These are phyloP conservation scores for Metarhizium album DNA, from an alignment of 2,329 filamentous ascomycete genomes.

Conservation along the genomic window DNA sequence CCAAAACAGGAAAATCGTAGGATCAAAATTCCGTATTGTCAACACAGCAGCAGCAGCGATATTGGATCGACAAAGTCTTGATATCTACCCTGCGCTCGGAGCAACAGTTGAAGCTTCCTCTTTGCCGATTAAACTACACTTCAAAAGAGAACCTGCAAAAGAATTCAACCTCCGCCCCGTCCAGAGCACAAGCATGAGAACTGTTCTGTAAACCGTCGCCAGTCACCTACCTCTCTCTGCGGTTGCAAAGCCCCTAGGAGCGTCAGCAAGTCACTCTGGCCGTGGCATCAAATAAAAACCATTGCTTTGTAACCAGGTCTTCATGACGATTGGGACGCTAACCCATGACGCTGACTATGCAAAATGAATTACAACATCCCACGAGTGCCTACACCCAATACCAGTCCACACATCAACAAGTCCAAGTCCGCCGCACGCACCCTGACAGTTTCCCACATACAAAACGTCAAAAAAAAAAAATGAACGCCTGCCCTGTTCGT, in stretches of 20 bases:
- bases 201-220: too few relatives aligned
- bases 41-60: too few relatives aligned
- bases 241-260: neutral
- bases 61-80: too few relatives aligned
- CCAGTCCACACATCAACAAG: neutral
- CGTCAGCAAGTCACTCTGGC: neutral
- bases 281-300: neutral
- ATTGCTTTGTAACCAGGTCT: neutral
- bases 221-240: too few relatives aligned
- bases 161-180: too few relatives aligned
- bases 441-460: neutral
- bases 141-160: too few relatives aligned
- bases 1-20: too few relatives aligned
- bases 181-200: too few relatives aligned
- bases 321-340: neutral
- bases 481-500: neutral
- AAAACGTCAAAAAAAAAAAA: neutral
- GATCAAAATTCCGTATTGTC: too few relatives aligned
- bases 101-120: too few relatives aligned
- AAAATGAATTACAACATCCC: conserved; percentile 1
- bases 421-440: neutral
- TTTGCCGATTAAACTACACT: too few relatives aligned
- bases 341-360: conserved; percentile 4
- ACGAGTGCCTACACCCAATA: neutral
- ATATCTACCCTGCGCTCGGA: too few relatives aligned